Percentiles rank a stretch among this genome's conserved stretches.
Conservation (phyloP, 257 asterid species). For the Jasminum sambac region DNA sequence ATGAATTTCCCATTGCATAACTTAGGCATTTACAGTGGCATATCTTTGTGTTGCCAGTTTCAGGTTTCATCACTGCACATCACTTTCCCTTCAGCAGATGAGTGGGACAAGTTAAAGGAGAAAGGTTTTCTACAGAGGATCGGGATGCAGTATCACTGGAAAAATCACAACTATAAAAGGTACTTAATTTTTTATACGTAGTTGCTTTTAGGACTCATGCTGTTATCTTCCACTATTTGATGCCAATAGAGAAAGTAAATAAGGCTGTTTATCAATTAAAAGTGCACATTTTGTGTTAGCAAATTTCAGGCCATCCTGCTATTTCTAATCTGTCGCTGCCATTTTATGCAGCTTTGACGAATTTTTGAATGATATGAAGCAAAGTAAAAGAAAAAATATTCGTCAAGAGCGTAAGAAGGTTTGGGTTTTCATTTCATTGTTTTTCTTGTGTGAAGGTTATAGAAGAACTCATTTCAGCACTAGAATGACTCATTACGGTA, state of each 20-base stretch:
- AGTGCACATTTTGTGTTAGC: background rate
- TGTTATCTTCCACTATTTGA: conserved; percentile 24
- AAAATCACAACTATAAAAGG: conserved; percentile 81
- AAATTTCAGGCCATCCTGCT: conserved; percentile 18
- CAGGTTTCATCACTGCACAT: conserved; percentile 93
- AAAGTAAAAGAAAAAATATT: conserved; percentile 86
- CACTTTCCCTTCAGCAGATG: conserved; percentile 72
- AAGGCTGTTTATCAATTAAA: background rate
- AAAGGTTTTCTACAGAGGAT: conserved; percentile 88
- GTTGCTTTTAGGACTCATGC: conserved; percentile 21
- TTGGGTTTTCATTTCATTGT: conserved; percentile 17
- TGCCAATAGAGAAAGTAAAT: conserved; percentile 11
- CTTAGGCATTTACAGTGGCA: conserved; percentile 6
- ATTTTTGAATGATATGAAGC: conserved; percentile 97
- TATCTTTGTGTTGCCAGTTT: conserved; percentile 46
- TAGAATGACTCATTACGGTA: background rate
- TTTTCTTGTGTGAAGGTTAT: background rate
- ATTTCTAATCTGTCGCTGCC: conserved; percentile 22
- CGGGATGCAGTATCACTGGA: conserved; percentile 98
- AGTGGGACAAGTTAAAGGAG: conserved; percentile 66
- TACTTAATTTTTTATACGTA: conserved; percentile 24
- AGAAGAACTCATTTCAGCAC: too few relatives aligned
- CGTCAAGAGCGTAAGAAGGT: conserved; percentile 99
- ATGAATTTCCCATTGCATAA: conserved; percentile 7
- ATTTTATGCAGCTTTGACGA: conserved; percentile 77